Conservation (phyloP, 1,139 yeast genomes). For the Pichia norvegensis region DNA sequence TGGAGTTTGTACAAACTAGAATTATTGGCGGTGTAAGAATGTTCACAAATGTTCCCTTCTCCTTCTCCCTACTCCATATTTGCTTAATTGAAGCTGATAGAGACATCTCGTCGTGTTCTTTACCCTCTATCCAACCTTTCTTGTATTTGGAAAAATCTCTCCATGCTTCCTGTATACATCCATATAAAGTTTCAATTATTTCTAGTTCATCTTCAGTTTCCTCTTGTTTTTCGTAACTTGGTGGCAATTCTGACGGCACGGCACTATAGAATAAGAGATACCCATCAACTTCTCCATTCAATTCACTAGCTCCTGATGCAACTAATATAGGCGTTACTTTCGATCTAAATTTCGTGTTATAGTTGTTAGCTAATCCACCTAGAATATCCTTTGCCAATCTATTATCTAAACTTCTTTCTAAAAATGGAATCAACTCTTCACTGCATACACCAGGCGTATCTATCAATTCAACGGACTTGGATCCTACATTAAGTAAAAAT, state of each 20-base stretch:
- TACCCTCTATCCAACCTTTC: constrained; percentile 49
- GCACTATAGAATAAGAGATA: constrained; percentile 49
- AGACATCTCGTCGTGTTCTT: constrained; percentile 60
- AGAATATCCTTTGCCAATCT: constrained; percentile 52
- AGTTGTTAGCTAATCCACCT: constrained; percentile 53
- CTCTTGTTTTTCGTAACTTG: constrained; percentile 12
- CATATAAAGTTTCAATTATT: constrained; percentile 41
- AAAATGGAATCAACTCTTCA: constrained; percentile 59
- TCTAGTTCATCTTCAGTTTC: constrained; percentile 26
- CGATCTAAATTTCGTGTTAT: constrained; percentile 32
- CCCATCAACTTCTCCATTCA: constrained; percentile 68
- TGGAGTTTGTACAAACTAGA: constrained; percentile 54
- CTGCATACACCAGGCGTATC: constrained; percentile 69
- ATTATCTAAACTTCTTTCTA: constrained; percentile 61
- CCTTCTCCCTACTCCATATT: constrained; percentile 37
- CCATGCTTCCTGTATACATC: constrained; percentile 67
- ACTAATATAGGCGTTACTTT: constrained; percentile 62
- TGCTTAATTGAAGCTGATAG: constrained; percentile 49
- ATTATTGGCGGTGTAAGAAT: constrained; percentile 49
- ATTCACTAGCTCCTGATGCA: constrained; percentile 71
- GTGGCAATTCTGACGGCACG: constrained; percentile 10
- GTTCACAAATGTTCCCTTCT: constrained; percentile 15
- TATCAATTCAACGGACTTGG: constrained; percentile 50
- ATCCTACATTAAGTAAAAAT: constrained; percentile 45
- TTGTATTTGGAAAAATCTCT: constrained; percentile 51